Evolutionary conservation across 208 protist genomes (phyloP), one percentile per base, ranked within the genome.

Genomic region (Acanthamoeba lenticulata): DNA sequence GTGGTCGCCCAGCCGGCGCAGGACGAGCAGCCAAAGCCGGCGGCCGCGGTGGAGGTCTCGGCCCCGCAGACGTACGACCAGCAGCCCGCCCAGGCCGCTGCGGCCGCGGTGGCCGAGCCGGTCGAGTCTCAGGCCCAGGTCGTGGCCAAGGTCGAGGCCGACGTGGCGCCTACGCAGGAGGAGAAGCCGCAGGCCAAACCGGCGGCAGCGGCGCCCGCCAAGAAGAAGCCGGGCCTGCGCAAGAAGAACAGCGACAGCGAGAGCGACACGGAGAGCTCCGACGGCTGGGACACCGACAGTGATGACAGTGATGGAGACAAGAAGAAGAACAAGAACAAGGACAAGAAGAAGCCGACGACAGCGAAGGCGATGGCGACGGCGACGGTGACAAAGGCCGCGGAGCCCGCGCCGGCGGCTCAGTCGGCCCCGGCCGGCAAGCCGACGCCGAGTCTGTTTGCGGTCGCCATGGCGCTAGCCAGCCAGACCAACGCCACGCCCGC

Each of bases 201-300:
- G 6, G 62, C 11, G 62, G 6, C 62, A 3, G 32, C 24, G 6
- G n/a, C 21, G 60, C 52, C 52, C 11, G 60, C 60, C 60, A 72
- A 72, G 62, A 72, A 72, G 32, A 72, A 72, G 32, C 62, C 62
- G 32, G 32, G 77, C 77, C 40, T 57, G 77, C 21, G 45, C 27
- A 86, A 86, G 77, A 86, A 86, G 77, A 86, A 86, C 32, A 72
- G 62, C 62, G 62, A 72, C 29, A 72, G 62, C 62, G 62, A 72
- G 6, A 72, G 62, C 62, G 62, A 72, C 62, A 72, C 62, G 32
- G 62, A 72, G 62, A 72, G 62, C 32, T 72, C 62, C 6, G 62
- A 72, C 11, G 29, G 9, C 62, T 72, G 62, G 62, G 62, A 72
- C 62, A 72, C 24, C 62, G 62, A 72, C 62, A 72, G 62, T n/a